A percentile compares a stretch with the other conserved stretches of the same genome.
Conservation (phyloP, 1,284 basidiomycete species). For the Ceratobasidium sp. region DNA sequence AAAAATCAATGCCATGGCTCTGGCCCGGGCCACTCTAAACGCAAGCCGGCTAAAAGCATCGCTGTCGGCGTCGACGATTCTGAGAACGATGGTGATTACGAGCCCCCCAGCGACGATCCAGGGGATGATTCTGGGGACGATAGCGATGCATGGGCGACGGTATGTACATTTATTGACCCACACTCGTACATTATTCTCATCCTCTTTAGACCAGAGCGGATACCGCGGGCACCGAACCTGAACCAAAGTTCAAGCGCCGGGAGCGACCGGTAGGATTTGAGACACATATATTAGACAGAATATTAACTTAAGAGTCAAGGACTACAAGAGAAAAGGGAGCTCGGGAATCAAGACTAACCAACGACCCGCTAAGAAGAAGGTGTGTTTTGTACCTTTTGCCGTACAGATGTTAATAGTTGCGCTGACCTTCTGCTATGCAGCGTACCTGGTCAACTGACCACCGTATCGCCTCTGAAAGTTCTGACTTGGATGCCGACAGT, state of each 20-base stretch:
- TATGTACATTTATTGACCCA: background rate
- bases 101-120: background rate
- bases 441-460: background rate
- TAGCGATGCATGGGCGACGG: background rate
- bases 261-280: background rate
- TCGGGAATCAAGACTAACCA: background rate
- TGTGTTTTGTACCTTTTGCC: background rate
- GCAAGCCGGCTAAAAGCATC: background rate
- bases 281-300: no score
- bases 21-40: background rate
- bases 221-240: background rate
- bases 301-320: background rate
- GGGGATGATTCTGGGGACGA: background rate
- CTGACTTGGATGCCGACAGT: background rate
- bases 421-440: background rate
- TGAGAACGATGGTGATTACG: background rate
- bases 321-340: background rate
- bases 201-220: background rate
- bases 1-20: background rate
- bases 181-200: background rate
- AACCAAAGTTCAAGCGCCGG: background rate
- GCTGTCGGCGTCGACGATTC: background rate
- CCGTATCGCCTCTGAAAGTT: background rate
- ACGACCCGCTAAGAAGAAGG: background rate
- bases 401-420: background rate